Base-by-base conservation (phyloP, 768 basidiomycete genomes). In the Royoungia palumana region DNA sequence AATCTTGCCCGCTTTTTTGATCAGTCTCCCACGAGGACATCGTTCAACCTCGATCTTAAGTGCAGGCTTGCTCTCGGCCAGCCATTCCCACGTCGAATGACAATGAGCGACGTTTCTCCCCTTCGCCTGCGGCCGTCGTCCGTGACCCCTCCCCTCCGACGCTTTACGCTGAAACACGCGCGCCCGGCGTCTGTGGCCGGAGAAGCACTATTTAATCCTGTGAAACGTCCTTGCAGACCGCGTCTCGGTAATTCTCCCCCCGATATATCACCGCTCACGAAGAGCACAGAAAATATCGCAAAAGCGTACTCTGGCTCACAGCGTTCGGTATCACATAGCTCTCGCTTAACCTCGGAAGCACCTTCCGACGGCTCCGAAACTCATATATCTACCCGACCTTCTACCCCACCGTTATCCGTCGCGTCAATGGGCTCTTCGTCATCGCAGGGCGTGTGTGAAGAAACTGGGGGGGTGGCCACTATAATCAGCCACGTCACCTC, bases 1-100 rank as follows among this genome's bases (percentile, higher is more conserved):
- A 77, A 76, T 57, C 67, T 77, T 14, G 55, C 60, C 22, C 64
- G 44, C 40, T 77, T 77, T 58, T 63, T 76, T 39, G 61, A 67
- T 21, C 45, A 54, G 14, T 69, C 74, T 45, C 63, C 64, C 50
- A 64, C 68, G 51, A 62, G 53, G 51, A 61, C 64, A 45, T 61
- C 69, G 16, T 63, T 72, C 51, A 53, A 63, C 56, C 53, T 58
- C 49, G 39, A 63, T 65, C 53, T 63, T 61, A 63, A 68, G 64
- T 57, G 67, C 51, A 53, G 55, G 47, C 35, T 60, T 25, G 47
- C 60, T 41, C 58, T 61, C 47, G 65, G 66, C 55, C 63, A 56
- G 48, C 48, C 60, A 25, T 53, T 62, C 62, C 53, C 62, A 49
- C 69, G 60, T 61, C 70, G 66, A 56, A 70, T 60, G 53, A 67